These are phyloP conservation scores for Lunularia cruciata DNA, from an alignment of 225 moss, liverwort and hornwort species.

Conservation along the genomic window DNA sequence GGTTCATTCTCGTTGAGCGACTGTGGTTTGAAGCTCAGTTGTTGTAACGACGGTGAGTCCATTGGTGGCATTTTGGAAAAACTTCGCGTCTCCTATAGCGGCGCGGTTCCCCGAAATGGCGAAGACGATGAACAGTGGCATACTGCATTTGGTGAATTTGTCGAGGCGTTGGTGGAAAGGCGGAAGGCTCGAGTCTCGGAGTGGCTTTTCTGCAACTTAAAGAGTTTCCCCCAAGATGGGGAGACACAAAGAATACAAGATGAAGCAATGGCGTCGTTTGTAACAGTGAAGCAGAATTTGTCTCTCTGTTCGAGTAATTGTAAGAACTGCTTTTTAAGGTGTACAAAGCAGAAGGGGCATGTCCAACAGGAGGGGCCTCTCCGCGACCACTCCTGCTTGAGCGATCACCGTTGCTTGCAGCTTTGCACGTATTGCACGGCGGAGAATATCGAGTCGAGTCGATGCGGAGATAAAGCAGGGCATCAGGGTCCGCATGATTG, in stretches of 20 bases:
- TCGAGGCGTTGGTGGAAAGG: constrained; percentile 34
- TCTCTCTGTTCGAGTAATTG: constrained; percentile 41
- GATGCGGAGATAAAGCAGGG: constrained; percentile 45
- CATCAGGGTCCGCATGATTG: constrained; percentile 51
- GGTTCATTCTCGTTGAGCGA: constrained; percentile 28
- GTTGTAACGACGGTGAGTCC: constrained; percentile 20
- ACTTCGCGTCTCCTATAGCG: constrained; percentile 32
- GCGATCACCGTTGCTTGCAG: constrained; percentile 41
- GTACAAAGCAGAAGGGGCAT: constrained; percentile 50
- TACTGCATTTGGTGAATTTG: constrained; percentile 41
- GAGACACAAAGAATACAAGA: constrained; percentile 48
- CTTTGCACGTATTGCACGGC: constrained; percentile 43
- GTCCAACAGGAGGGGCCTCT: constrained; percentile 26
- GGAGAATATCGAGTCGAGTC: constrained; percentile 1
- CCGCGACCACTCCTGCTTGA: constrained; percentile 41
- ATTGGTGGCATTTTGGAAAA: constrained; percentile 32
- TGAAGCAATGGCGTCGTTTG: constrained; percentile 28
- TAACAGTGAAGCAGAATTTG: constrained; percentile 33
- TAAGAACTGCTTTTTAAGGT: constrained; percentile 41
- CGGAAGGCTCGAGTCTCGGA: constrained; percentile 41
- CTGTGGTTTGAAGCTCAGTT: constrained; percentile 37
- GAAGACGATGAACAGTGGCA: constrained; percentile 58
- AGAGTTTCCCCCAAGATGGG: constrained; percentile 42
- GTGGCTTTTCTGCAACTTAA: constrained; percentile 44
- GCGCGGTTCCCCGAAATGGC: constrained; percentile 24